phyloP scores from a whole-genome alignment of 1,139 yeast genomes.

The Wickerhamiella infanticola region DNA sequence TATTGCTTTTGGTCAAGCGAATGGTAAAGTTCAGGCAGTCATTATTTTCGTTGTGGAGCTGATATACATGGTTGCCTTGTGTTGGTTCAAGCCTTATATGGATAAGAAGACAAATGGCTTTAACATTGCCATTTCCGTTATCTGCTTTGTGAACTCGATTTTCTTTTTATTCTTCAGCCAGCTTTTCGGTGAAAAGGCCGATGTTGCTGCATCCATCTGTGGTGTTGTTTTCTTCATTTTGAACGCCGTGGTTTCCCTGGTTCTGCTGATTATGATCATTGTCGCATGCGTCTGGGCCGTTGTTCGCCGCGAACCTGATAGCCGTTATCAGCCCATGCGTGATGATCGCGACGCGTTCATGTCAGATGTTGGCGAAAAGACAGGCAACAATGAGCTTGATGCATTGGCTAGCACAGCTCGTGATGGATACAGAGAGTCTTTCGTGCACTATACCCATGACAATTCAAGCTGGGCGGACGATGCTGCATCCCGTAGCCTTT shows the following conservation, averaged over 20 bases:
- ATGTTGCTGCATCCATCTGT: constrained; percentile 69
- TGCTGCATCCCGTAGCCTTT: neutral
- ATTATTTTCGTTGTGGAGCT: constrained; percentile 64
- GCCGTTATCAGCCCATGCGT: constrained; percentile 89
- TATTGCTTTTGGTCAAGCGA: constrained; percentile 69
- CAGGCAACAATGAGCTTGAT: constrained; percentile 57
- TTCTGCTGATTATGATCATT: constrained; percentile 68
- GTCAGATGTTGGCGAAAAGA: constrained; percentile 34
- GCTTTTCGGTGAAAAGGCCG: constrained; percentile 68
- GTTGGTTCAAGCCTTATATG: constrained; percentile 75
- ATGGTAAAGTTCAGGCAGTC: constrained; percentile 71
- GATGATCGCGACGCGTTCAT: constrained; percentile 90
- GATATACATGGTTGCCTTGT: constrained; percentile 43
- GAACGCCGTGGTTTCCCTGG: constrained; percentile 78
- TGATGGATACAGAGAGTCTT: constrained; percentile 26
- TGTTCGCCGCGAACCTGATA: constrained; percentile 82
- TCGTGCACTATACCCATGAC: neutral
- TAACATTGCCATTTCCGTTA: constrained; percentile 70
- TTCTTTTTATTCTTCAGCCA: constrained; percentile 82
- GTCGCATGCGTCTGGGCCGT: constrained; percentile 76
- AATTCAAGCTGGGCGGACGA: neutral
- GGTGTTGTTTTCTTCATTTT: constrained; percentile 83
- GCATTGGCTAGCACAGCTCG: constrained; percentile 84
- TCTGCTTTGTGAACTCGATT: constrained; percentile 66
- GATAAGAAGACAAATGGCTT: constrained; percentile 86